These are phyloP conservation scores for Daedaleopsis nitida DNA, from an alignment of 768 basidiomycete genomes.

Conservation along the genomic window DNA sequence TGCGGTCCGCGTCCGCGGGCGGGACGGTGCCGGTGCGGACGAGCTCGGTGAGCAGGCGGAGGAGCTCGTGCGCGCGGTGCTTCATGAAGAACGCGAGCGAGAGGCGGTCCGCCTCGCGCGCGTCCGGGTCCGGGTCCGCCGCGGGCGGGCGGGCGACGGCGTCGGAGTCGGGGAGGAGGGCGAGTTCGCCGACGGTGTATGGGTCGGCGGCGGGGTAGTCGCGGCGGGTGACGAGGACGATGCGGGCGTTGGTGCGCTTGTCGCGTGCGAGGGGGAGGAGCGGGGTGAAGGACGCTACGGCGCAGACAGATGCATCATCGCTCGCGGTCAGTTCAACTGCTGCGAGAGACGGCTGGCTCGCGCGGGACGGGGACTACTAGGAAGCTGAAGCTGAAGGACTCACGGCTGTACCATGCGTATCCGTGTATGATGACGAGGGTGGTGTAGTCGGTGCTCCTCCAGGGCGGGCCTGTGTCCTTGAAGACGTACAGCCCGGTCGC, in stretches of 20 bases:
- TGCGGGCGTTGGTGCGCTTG: conserved; percentile 18
- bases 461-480: conserved; percentile 25
- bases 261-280: conserved; percentile 17
- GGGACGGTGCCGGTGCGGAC: neutral
- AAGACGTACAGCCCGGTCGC: neutral
- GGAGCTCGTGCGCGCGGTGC: conserved; percentile 9
- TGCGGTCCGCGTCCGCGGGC: neutral
- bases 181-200: conserved; percentile 17
- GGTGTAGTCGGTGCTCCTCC: conserved; percentile 17
- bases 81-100: conserved; percentile 5
- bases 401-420: conserved; percentile 22
- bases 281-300: conserved; percentile 8
- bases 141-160: neutral
- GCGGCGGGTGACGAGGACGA: conserved; percentile 27
- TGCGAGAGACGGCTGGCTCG: too few species aligned
- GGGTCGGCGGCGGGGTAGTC: conserved; percentile 28
- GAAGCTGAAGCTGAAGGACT: neutral
- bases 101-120: neutral
- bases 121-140: neutral
- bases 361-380: too few species aligned
- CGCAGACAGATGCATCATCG: neutral
- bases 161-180: neutral
- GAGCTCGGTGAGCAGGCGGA: conserved; percentile 8
- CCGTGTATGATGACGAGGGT: conserved; percentile 28
- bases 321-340: too few species aligned